Evolutionary conservation across 257 asterid genomes (phyloP).

Genomic region (Prunella vulgaris): DNA sequence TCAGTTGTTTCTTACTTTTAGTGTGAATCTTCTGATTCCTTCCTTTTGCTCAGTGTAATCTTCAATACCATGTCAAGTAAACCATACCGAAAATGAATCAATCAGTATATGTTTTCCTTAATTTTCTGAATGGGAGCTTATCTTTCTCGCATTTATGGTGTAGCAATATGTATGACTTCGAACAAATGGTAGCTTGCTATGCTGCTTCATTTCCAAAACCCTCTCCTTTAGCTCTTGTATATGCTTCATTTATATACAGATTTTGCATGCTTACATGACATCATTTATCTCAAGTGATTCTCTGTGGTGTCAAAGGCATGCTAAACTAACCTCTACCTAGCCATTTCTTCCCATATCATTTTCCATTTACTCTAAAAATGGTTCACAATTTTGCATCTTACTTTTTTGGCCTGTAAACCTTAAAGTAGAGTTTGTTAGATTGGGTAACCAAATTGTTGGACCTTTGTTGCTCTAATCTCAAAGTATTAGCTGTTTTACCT

Average conservation of each 20-base stretch:
- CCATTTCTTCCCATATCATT: too few species aligned
- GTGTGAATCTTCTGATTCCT: not conserved
- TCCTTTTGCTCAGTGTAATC: not conserved
- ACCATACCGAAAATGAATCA: too few species aligned
- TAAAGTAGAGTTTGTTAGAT: not conserved
- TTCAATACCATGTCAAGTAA: not conserved
- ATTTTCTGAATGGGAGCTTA: not conserved
- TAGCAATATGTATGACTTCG: not conserved
- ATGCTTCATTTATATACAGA: not conserved
- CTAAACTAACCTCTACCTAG: too few species aligned
- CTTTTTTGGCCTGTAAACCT: not conserved
- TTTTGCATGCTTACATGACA: too few species aligned
- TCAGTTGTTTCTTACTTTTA: constrained; percentile 2
- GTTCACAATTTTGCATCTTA: not conserved
- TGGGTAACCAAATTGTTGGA: not conserved
- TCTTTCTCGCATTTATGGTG: not conserved
- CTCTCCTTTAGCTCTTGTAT: not conserved
- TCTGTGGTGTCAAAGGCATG: too few species aligned
- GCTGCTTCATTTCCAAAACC: not conserved
- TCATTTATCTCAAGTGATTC: too few species aligned
- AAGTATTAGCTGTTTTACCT: not conserved
- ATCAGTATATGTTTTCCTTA: not conserved
- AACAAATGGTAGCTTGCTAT: not conserved
- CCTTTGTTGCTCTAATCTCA: constrained; percentile 6
- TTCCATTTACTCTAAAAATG: not conserved